A percentile compares a stretch with the other conserved stretches of the same genome.
phyloP scores from a whole-genome alignment of 495 filamentous ascomycete genomes.

The Mytilinidion resinicola region DNA sequence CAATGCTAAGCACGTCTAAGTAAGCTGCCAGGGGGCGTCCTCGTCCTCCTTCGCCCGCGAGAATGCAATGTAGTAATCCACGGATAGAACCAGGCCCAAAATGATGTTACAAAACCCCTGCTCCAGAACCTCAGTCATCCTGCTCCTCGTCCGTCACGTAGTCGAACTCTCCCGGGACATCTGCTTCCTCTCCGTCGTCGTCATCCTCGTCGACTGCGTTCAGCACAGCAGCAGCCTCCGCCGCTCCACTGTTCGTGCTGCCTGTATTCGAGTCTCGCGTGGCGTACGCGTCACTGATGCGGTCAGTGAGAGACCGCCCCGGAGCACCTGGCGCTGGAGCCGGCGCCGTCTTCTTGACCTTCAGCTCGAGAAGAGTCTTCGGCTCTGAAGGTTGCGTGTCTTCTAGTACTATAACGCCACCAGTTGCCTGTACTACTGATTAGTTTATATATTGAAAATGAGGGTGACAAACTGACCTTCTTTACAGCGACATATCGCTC shows the following conservation, averaged over 20 bases:
- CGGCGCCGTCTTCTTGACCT: slow-evolving; percentile 66
- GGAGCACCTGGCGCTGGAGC: slow-evolving; percentile 34
- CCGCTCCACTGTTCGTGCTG: slow-evolving; percentile 38
- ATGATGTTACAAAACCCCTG: slow-evolving; percentile 23
- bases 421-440: slow-evolving; percentile 65
- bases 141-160: slow-evolving; percentile 51
- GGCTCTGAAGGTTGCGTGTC: slow-evolving; percentile 75
- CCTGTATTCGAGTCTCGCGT: not conserved
- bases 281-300: slow-evolving; percentile 1
- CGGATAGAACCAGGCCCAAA: slow-evolving; percentile 1
- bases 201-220: slow-evolving; percentile 82
- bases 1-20: slow-evolving; percentile 26
- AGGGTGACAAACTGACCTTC: slow-evolving; percentile 55
- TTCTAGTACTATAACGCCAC: slow-evolving; percentile 83
- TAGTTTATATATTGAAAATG: slow-evolving; percentile 35
- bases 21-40: slow-evolving; percentile 2
- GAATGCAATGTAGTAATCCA: slow-evolving; percentile 21
- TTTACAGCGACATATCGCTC: slow-evolving; percentile 91
- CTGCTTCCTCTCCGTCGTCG: slow-evolving; percentile 75
- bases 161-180: slow-evolving; percentile 72
- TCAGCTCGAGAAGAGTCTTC: slow-evolving; percentile 76
- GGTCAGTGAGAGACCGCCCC: slow-evolving; percentile 31
- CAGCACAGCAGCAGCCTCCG: slow-evolving; percentile 70
- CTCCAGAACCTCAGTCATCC: slow-evolving; percentile 15
- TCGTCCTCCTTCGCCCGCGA: slow-evolving; percentile 21